Base-by-base conservation (phyloP, 2,329 filamentous ascomycete genomes). In the Didymella pomorum region DNA sequence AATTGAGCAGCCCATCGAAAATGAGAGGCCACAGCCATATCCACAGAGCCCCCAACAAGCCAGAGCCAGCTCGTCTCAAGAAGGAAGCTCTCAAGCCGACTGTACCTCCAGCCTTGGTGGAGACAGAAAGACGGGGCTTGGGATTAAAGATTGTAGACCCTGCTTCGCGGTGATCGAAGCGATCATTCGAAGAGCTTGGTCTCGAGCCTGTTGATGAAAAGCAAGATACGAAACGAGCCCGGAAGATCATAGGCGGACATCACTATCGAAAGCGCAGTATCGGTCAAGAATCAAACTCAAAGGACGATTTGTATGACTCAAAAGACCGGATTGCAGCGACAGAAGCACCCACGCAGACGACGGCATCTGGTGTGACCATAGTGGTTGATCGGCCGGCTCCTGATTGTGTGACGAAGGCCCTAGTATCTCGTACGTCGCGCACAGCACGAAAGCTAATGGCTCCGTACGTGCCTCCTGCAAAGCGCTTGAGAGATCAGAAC, bases 401-500 rank as follows among this genome's bases (percentile, higher is more conserved):
- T n/a, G 9, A 16, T 28, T 11, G 20, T 4, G 5, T 28, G 5
- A 16, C 35, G 47, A 42, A 39, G 2, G n/a, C 41, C 2, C 2
- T 29, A n/a, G 14, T 16, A 0, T 7, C 53, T 7, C 39, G 29
- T 31, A 16, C 8, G 11, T 31, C 18, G 9, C 31, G 25, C 1
- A 18, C 9, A 3, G 9, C 12, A 8, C 42, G 44, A 16, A 35
- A 29, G 23, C 8, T 48, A 1, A 12, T 49, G 10, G n/a, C 28
- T 2, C 43, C 55, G 10, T 52, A 58, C 12, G 42, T 58, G 8
- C 55, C 55, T n/a, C 55, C 55, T 39, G 55, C 44, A 16, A 48
- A 43, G 44, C 55, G 55, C 9, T 23, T 26, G 8, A 54, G 28
- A 11, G 35, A 16, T 16, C 25, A 16, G 4, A 11, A 29, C 5